Conservation (phyloP, 1,284 basidiomycete genomes). For the Melampsora larici-populina region DNA sequence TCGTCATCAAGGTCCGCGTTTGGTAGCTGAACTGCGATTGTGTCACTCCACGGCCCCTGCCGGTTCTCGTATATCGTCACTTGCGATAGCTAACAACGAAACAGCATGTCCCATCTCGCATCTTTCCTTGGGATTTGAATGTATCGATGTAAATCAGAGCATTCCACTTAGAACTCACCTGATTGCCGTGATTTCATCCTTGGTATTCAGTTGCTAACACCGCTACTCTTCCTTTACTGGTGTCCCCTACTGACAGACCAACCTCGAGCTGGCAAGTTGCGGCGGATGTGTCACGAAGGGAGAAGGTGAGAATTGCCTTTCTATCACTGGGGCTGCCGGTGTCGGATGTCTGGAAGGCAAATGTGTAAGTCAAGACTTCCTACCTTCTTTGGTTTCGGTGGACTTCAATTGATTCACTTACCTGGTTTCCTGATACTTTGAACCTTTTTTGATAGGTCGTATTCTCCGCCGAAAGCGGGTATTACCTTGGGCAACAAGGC, state of each 20-base stretch:
- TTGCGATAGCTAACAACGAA: slow-evolving; percentile 16
- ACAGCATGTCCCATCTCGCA: slow-evolving; percentile 34
- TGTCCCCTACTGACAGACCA: not conserved
- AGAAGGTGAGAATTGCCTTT: slow-evolving; percentile 28
- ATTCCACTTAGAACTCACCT: not conserved
- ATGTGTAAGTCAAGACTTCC: slow-evolving; percentile 26
- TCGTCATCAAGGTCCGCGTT: too few species aligned
- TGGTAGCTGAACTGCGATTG: too few species aligned
- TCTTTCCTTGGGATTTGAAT: slow-evolving; percentile 33
- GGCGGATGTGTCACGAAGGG: slow-evolving; percentile 33
- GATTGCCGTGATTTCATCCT: too few species aligned
- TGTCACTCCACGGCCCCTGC: not conserved
- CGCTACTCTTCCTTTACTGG: not conserved
- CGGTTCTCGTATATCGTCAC: not conserved
- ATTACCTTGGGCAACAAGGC: slow-evolving; percentile 4
- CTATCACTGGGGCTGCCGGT: slow-evolving; percentile 29
- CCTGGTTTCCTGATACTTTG: not conserved
- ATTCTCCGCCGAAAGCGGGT: slow-evolving; percentile 12
- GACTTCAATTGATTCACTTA: not conserved
- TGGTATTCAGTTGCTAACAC: not conserved
- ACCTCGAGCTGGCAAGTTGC: slow-evolving; percentile 33
- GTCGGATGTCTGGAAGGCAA: slow-evolving; percentile 35
- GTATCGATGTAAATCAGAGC: slow-evolving; percentile 32
- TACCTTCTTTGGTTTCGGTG: not conserved
- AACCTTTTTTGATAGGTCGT: not conserved